Percentiles rank a stretch among this genome's conserved stretches.
phyloP scores from a whole-genome alignment of 495 filamentous ascomycete species.

The Chaetomium cochliodes region DNA sequence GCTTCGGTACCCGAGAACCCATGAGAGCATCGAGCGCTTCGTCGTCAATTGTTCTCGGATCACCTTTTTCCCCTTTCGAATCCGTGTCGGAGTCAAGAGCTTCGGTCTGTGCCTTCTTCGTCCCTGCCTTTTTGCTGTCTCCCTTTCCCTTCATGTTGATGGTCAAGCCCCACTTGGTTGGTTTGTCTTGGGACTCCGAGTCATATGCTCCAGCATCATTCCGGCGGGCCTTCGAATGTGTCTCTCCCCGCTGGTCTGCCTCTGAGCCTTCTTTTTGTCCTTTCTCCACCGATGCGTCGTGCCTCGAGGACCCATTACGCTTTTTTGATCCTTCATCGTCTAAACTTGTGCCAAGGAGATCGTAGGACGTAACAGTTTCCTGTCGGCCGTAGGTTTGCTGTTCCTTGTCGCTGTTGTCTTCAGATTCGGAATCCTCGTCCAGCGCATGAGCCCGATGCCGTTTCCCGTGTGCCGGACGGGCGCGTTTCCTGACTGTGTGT shows the following conservation, averaged over 20 bases:
- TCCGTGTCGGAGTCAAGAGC: slow-evolving; percentile 24
- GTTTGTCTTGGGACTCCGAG: slow-evolving; percentile 40
- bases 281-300: background rate
- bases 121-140: background rate
- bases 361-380: slow-evolving; percentile 41
- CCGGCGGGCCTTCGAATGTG: background rate
- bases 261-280: background rate
- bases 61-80: slow-evolving; percentile 27
- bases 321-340: slow-evolving; percentile 5
- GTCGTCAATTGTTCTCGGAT: slow-evolving; percentile 62
- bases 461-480: slow-evolving; percentile 39
- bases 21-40: slow-evolving; percentile 78
- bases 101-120: background rate
- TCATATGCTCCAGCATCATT: slow-evolving; percentile 18
- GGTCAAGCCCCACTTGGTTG: slow-evolving; percentile 48
- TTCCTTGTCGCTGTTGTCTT: slow-evolving; percentile 31
- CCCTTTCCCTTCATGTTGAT: slow-evolving; percentile 36
- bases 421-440: slow-evolving; percentile 38
- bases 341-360: slow-evolving; percentile 1
- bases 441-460: slow-evolving; percentile 40
- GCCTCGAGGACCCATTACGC: background rate
- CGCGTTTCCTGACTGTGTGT: slow-evolving; percentile 30
- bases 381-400: slow-evolving; percentile 23
- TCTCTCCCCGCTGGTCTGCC: background rate
- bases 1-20: slow-evolving; percentile 45